Percentiles rank a stretch among this genome's conserved stretches.
Conservation (phyloP, 2,329 filamentous ascomycete species). For the Clarireedia paspali region DNA sequence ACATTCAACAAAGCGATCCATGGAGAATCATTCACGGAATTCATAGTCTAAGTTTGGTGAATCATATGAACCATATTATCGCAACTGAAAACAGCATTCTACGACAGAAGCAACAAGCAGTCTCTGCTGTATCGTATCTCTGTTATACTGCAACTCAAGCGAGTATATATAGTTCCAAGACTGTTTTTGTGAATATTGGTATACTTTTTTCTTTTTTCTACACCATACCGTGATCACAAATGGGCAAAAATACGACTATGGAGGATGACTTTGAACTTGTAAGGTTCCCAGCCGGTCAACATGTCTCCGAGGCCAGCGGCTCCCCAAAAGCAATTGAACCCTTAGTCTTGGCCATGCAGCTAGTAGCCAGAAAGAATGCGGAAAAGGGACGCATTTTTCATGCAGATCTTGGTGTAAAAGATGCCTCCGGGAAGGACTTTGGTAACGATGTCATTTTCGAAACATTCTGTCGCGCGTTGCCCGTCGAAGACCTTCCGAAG, state of each 20-base stretch:
- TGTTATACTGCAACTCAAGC: too few relatives aligned
- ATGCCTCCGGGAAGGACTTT: not conserved
- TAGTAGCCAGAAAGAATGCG: not conserved
- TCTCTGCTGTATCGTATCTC: too few relatives aligned
- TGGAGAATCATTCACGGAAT: too few relatives aligned
- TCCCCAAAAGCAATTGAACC: not conserved
- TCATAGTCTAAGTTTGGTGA: too few relatives aligned
- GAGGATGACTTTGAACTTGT: conserved; percentile 3
- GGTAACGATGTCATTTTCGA: not conserved
- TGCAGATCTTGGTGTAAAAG: not conserved
- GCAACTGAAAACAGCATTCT: too few relatives aligned
- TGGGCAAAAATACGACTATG: not conserved
- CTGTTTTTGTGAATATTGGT: too few relatives aligned
- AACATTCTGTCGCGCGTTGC: not conserved
- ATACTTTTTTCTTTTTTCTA: too few relatives aligned
- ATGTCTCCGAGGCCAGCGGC: not conserved
- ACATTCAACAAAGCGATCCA: too few relatives aligned
- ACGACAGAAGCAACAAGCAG: too few relatives aligned
- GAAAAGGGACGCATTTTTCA: not conserved
- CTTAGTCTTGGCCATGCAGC: not conserved
- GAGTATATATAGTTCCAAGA: too few relatives aligned
- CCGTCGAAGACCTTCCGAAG: not conserved
- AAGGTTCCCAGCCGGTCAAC: not conserved
- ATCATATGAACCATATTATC: too few relatives aligned
- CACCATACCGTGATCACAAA: not conserved